These are phyloP conservation scores for Leishmania turanica DNA, from an alignment of 208 protist species.

Conservation along the genomic window DNA sequence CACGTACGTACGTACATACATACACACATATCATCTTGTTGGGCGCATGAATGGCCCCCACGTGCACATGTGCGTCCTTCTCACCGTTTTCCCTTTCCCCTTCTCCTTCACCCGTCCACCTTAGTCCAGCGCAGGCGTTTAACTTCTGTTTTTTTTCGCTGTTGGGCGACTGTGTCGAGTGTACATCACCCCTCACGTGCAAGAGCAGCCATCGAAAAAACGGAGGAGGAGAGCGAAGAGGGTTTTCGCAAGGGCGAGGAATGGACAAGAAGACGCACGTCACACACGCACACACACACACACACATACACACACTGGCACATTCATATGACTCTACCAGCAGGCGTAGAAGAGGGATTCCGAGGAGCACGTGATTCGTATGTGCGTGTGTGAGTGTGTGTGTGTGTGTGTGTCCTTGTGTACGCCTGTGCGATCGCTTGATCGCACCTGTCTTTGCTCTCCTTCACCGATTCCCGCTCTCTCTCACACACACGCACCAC, in stretches of 20 bases:
- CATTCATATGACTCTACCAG: background rate
- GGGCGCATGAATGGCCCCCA: background rate
- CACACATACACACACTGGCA: background rate
- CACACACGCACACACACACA: background rate
- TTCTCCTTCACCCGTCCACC: background rate
- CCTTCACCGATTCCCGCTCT: background rate
- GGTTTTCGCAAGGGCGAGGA: no score
- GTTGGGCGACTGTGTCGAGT: background rate
- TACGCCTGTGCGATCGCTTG: background rate
- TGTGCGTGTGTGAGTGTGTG: no score
- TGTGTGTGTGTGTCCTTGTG: background rate
- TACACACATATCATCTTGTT: background rate
- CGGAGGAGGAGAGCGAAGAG: background rate
- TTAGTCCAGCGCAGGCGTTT: background rate
- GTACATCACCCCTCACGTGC: background rate
- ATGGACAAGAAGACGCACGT: background rate
- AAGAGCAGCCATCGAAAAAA: background rate
- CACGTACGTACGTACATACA: background rate
- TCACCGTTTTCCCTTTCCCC: background rate
- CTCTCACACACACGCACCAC: background rate
- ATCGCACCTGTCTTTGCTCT: background rate
- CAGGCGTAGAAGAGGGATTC: background rate
- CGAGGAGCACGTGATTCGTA: background rate
- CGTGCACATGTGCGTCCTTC: background rate
- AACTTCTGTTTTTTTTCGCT: background rate